Evolutionary conservation across 805 yeast species (phyloP).

Genomic region (Yarrowia keelungensis): DNA sequence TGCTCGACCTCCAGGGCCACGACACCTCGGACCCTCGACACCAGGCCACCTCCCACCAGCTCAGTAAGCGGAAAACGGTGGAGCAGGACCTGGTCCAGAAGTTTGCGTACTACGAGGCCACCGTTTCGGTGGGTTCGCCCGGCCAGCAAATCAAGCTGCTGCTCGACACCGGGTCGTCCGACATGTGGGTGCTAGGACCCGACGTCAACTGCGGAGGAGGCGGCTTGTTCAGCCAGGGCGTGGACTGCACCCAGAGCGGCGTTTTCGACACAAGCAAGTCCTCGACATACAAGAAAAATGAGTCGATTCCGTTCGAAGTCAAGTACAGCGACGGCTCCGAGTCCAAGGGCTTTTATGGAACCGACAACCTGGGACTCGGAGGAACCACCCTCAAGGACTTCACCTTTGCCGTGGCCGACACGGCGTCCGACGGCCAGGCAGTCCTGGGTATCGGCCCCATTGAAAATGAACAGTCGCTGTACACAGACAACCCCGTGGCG

Average conservation of each 20-base stretch:
- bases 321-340: conserved; percentile 55
- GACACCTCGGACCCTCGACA: conserved; percentile 15
- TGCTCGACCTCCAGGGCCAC: conserved; percentile 37
- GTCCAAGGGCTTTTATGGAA: conserved; percentile 61
- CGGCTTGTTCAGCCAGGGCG: conserved; percentile 20
- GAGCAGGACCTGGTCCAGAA: conserved; percentile 34
- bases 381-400: conserved; percentile 58
- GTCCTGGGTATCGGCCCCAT: conserved; percentile 51
- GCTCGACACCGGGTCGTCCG: conserved; percentile 74
- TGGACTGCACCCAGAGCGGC: conserved; percentile 25
- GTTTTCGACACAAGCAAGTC: conserved; percentile 27
- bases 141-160: conserved; percentile 59
- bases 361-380: conserved; percentile 64
- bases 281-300: conserved; percentile 26
- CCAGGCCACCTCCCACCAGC: not conserved
- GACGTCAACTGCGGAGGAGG: conserved; percentile 29
- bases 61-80: conserved; percentile 19
- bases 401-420: conserved; percentile 77
- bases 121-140: conserved; percentile 61
- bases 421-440: conserved; percentile 68
- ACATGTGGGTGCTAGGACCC: conserved; percentile 60
- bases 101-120: conserved; percentile 41
- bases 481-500: conserved; percentile 38
- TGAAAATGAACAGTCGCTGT: conserved; percentile 46
- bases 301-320: conserved; percentile 51